Conservation (phyloP, 2,329 filamentous ascomycete species). For the Pyrenophora tritici-repentis region DNA sequence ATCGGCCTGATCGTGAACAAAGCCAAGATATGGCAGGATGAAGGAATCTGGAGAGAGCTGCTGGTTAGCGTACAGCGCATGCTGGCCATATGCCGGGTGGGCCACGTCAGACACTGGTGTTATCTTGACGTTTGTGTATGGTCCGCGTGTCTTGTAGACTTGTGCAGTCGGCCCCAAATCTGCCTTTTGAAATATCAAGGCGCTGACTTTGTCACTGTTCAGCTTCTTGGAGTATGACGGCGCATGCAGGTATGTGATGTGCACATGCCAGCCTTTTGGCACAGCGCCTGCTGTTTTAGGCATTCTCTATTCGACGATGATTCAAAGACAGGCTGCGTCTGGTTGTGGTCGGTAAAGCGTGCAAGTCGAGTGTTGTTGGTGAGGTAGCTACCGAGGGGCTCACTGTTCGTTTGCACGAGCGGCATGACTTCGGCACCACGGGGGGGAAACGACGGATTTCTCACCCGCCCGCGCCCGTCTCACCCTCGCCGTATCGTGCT, state of each 20-base stretch:
- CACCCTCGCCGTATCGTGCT: neutral
- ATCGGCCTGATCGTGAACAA: conserved; percentile 52
- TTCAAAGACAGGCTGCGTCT: neutral
- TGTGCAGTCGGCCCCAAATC: conserved; percentile 20
- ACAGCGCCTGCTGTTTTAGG: conserved; percentile 7
- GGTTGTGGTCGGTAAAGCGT: neutral
- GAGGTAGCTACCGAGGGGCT: neutral
- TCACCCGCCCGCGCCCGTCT: neutral
- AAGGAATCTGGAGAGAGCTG: conserved; percentile 53
- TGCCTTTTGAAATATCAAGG: conserved; percentile 28
- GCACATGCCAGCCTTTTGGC: conserved; percentile 41
- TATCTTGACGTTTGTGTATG: conserved; percentile 50
- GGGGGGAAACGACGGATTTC: neutral
- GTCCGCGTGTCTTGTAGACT: conserved; percentile 24
- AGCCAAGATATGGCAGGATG: conserved; percentile 57
- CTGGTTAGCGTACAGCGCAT: conserved; percentile 54
- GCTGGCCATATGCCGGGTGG: conserved; percentile 56
- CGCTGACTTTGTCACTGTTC: conserved; percentile 23
- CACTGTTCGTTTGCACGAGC: neutral
- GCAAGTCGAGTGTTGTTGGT: neutral
- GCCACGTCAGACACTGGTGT: conserved; percentile 45
- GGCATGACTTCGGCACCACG: conserved; percentile 10
- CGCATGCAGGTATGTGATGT: conserved; percentile 32
- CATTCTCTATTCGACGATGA: neutral
- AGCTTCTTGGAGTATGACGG: conserved; percentile 42